These are phyloP conservation scores for Parasitella parasitica DNA, from an alignment of 371 early-diverging fungal species.

Conservation along the genomic window DNA sequence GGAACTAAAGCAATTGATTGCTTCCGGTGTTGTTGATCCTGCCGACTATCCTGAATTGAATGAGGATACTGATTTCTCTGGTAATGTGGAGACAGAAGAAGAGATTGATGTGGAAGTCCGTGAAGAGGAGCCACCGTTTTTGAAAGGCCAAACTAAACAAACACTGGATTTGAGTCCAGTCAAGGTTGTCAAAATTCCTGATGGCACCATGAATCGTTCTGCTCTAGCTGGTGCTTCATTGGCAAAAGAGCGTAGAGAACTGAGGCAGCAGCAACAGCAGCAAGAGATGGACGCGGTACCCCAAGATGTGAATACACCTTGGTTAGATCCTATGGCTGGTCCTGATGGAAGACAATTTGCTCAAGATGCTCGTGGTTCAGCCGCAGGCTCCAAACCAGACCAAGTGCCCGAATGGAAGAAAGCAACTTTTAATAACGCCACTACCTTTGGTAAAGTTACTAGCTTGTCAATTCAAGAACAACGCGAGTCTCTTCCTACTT, in stretches of 20 bases:
- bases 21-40: slow-evolving; percentile 87
- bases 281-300: slow-evolving; percentile 90
- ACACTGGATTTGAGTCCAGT: slow-evolving; percentile 90
- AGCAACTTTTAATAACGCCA: slow-evolving; percentile 83
- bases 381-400: slow-evolving; percentile 57
- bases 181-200: slow-evolving; percentile 96
- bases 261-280: slow-evolving; percentile 83
- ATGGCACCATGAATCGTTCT: slow-evolving; percentile 94
- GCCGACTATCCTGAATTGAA: slow-evolving; percentile 87
- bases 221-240: slow-evolving; percentile 90
- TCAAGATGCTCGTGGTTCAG: slow-evolving; percentile 77
- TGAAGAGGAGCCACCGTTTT: slow-evolving; percentile 94
- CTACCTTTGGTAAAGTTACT: slow-evolving; percentile 92
- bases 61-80: slow-evolving; percentile 65
- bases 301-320: slow-evolving; percentile 84
- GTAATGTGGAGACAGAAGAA: slow-evolving; percentile 85
- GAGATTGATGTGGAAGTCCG: slow-evolving; percentile 95
- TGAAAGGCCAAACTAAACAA: slow-evolving; percentile 88
- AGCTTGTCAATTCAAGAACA: slow-evolving; percentile 89
- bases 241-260: slow-evolving; percentile 92
- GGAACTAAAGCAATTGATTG: slow-evolving; percentile 96
- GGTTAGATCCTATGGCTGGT: slow-evolving; percentile 95
- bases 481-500: slow-evolving; percentile 88
- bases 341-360: slow-evolving; percentile 88
- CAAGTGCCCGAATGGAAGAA: slow-evolving; percentile 94